A percentile compares a stretch with the other conserved stretches of the same genome.
Conservation (phyloP, 1,284 basidiomycete genomes). For the Trametes sp. region DNA sequence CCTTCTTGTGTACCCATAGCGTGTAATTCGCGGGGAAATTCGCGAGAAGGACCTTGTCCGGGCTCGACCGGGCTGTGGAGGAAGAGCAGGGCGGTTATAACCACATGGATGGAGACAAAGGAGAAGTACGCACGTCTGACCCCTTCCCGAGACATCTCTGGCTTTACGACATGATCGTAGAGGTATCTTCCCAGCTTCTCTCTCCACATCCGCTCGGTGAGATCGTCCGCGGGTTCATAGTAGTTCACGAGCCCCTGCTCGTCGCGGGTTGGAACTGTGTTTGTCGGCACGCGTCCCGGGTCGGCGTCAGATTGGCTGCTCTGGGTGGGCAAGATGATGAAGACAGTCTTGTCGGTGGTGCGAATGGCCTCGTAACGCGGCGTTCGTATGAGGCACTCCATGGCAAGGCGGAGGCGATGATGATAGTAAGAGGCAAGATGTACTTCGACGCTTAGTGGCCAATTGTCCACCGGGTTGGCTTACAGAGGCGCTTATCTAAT, state of each 20-base stretch:
- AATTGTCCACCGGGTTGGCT: not conserved
- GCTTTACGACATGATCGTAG: slow-evolving; percentile 31
- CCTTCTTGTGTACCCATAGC: slow-evolving; percentile 38
- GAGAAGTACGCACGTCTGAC: slow-evolving; percentile 22
- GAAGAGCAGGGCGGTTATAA: not conserved
- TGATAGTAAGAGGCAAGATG: slow-evolving; percentile 8
- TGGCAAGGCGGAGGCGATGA: slow-evolving; percentile 2
- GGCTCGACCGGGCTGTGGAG: slow-evolving; percentile 14
- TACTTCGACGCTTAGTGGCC: not conserved
- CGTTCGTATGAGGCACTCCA: slow-evolving; percentile 24
- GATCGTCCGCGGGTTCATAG: slow-evolving; percentile 27
- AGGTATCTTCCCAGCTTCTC: slow-evolving; percentile 35
- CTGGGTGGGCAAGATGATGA: slow-evolving; percentile 17
- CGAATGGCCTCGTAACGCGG: slow-evolving; percentile 25
- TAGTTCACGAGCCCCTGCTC: slow-evolving; percentile 32
- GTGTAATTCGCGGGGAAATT: slow-evolving; percentile 36
- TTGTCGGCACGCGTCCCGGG: slow-evolving; percentile 15
- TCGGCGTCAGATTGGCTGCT: slow-evolving; percentile 25
- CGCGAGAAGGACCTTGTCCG: slow-evolving; percentile 26
- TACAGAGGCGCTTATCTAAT: slow-evolving; percentile 9
- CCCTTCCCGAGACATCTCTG: slow-evolving; percentile 24
- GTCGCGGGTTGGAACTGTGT: slow-evolving; percentile 12
- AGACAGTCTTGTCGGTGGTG: slow-evolving; percentile 17
- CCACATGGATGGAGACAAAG: not conserved
- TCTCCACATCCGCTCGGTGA: slow-evolving; percentile 28